Percentiles rank a stretch among this genome's conserved stretches.
Evolutionary conservation across 176 grass and related monocot genomes (phyloP).

Genomic region (Oryza rufipogon): DNA sequence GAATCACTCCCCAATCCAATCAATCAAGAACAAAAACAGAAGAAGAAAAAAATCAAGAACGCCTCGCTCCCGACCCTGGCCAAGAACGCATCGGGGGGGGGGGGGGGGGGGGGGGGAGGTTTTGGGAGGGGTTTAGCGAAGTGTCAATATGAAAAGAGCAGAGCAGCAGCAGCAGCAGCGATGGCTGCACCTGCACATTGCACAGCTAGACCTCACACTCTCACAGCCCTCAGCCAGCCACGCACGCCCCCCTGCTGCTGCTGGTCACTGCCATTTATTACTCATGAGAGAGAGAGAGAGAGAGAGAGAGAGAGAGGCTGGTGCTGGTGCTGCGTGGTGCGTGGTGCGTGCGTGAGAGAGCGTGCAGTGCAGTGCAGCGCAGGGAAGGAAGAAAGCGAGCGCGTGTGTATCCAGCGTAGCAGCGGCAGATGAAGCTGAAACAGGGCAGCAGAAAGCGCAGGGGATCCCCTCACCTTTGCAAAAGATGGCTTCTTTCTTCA

Average conservation of each 20-base stretch:
- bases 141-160: slow-evolving; percentile 20
- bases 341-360: slow-evolving; percentile 12
- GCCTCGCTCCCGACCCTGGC: background rate
- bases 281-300: slow-evolving; percentile 29
- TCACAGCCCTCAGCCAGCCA: slow-evolving; percentile 12
- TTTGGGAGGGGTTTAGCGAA: slow-evolving; percentile 56
- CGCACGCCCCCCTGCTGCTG: background rate
- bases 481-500: slow-evolving; percentile 23
- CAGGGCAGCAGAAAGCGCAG: slow-evolving; percentile 48
- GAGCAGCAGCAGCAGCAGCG: background rate
- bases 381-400: background rate
- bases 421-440: slow-evolving; percentile 37
- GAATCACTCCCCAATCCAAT: background rate
- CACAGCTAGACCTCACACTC: slow-evolving; percentile 15
- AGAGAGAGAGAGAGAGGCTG: background rate
- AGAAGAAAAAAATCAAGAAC: background rate
- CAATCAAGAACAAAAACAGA: background rate
- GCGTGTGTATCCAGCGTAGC: slow-evolving; percentile 30
- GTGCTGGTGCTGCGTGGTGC: background rate
- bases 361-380: background rate
- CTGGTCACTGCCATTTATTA: slow-evolving; percentile 56
- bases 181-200: background rate
- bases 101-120: background rate
- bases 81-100: background rate
- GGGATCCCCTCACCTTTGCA: slow-evolving; percentile 34